Percentiles rank a stretch among this genome's conserved stretches.
Conservation (phyloP, 2,329 filamentous ascomycete genomes). For the Atkinsonella hypoxylon region DNA sequence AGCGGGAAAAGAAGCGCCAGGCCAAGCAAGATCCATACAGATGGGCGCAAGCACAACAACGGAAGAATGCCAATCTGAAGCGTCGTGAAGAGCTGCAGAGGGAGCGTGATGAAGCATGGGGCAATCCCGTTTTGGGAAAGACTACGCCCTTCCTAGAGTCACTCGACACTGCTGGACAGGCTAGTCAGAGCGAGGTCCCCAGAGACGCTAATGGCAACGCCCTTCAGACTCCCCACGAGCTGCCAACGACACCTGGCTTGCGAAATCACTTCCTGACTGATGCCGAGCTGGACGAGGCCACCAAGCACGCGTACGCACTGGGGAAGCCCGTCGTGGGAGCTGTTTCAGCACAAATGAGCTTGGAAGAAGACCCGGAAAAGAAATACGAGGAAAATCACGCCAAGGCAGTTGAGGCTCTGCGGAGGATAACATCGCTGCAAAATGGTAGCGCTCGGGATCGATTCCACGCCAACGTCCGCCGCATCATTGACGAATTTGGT, state of each 20-base stretch:
- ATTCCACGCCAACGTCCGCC: slow-evolving; percentile 68
- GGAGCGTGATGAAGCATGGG: slow-evolving; percentile 51
- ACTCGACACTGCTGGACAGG: slow-evolving; percentile 54
- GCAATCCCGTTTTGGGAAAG: slow-evolving; percentile 69
- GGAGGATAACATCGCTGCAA: slow-evolving; percentile 64
- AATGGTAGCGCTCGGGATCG: slow-evolving; percentile 71
- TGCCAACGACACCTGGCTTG: slow-evolving; percentile 37
- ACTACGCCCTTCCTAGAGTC: slow-evolving; percentile 75
- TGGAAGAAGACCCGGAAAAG: slow-evolving; percentile 23
- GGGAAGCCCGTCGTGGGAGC: slow-evolving; percentile 42
- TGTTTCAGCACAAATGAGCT: slow-evolving; percentile 27
- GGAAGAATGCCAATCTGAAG: slow-evolving; percentile 71
- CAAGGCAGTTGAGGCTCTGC: slow-evolving; percentile 63
- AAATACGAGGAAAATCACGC: slow-evolving; percentile 44
- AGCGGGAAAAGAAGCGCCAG: slow-evolving; percentile 50
- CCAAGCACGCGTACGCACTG: slow-evolving; percentile 56
- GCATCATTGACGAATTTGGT: slow-evolving; percentile 79
- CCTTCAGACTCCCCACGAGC: slow-evolving; percentile 24
- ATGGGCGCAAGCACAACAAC: slow-evolving; percentile 67
- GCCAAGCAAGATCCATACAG: slow-evolving; percentile 71
- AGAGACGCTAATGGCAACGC: slow-evolving; percentile 30
- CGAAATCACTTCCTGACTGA: slow-evolving; percentile 69
- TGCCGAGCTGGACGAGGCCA: slow-evolving; percentile 51
- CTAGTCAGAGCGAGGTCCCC: slow-evolving; percentile 20
- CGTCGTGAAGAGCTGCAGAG: slow-evolving; percentile 58